These are phyloP conservation scores for Yamadazyma epiphylla DNA, from an alignment of 1,139 yeast species.

Conservation along the genomic window DNA sequence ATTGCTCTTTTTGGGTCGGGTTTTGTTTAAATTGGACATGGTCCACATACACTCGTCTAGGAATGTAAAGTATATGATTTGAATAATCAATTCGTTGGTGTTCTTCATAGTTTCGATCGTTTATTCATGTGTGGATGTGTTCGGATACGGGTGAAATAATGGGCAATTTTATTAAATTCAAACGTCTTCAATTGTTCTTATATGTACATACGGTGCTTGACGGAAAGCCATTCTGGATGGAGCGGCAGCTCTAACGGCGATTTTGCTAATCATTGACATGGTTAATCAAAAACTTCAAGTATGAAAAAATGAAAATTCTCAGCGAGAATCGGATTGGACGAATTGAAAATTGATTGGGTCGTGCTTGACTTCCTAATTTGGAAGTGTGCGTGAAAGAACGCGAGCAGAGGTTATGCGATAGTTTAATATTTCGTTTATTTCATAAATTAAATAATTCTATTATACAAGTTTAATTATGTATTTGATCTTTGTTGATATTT, in stretches of 20 bases:
- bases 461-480: conserved; percentile 1
- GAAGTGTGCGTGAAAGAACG: conserved; percentile 14
- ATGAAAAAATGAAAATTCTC: conserved; percentile 11
- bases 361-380: conserved; percentile 29
- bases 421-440: neutral
- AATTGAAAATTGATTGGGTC: conserved; percentile 28
- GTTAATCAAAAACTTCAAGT: conserved; percentile 3
- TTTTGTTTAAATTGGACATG: too few species aligned
- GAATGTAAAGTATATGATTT: too few species aligned
- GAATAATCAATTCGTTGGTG: too few species aligned
- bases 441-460: neutral
- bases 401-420: conserved; percentile 3
- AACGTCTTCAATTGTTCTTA: too few species aligned
- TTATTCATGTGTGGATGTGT: too few species aligned
- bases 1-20: too few species aligned
- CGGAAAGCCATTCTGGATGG: conserved; percentile 39
- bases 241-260: conserved; percentile 42
- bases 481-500: conserved; percentile 1
- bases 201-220: conserved; percentile 42
- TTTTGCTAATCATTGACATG: conserved; percentile 47
- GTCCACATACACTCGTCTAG: too few species aligned
- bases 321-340: conserved; percentile 20
- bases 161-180: too few species aligned
- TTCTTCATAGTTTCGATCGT: too few species aligned
- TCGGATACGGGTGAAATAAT: too few species aligned